These are phyloP conservation scores for Raphanus sativus DNA, from an alignment of 345 rosid species.

Conservation along the genomic window DNA sequence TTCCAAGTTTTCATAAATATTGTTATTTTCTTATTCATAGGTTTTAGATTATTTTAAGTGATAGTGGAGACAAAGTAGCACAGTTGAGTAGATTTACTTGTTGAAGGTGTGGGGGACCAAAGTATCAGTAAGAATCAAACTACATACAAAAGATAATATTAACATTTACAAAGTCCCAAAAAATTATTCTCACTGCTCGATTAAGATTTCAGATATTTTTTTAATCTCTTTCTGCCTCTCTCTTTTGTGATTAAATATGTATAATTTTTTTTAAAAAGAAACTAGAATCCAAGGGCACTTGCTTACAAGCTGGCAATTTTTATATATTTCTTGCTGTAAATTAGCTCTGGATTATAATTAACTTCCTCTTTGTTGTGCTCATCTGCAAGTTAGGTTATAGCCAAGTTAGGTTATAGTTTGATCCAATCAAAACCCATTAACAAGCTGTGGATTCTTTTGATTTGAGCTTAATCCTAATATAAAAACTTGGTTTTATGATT, in stretches of 20 bases:
- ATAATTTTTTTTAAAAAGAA: conserved; percentile 8
- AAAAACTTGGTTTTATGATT: background rate
- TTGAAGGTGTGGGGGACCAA: conserved; percentile 28
- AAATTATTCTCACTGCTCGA: conserved; percentile 68
- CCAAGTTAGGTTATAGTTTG: conserved; percentile 13
- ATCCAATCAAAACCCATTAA: conserved; percentile 5
- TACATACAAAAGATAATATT: conserved; percentile 21
- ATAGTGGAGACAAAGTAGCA: conserved; percentile 39
- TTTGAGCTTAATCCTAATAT: background rate
- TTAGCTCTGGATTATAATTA: conserved; percentile 7
- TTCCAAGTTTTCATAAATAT: background rate
- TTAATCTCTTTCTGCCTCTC: conserved; percentile 15
- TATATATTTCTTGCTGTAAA: background rate
- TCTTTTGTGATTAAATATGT: conserved; percentile 14
- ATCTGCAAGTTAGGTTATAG: conserved; percentile 13
- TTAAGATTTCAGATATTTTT: conserved; percentile 46
- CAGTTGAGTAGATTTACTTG: conserved; percentile 42
- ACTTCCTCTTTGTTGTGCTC: conserved; percentile 10
- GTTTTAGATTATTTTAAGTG: conserved; percentile 5
- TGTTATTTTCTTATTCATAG: background rate
- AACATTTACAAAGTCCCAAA: conserved; percentile 56
- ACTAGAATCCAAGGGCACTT: conserved; percentile 33
- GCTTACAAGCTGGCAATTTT: conserved; percentile 10
- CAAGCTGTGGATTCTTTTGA: background rate
- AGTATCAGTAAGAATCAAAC: conserved; percentile 20